Base-by-base conservation (phyloP, 2,329 filamentous ascomycete species). In the Pseudofabraea citricarpa region DNA sequence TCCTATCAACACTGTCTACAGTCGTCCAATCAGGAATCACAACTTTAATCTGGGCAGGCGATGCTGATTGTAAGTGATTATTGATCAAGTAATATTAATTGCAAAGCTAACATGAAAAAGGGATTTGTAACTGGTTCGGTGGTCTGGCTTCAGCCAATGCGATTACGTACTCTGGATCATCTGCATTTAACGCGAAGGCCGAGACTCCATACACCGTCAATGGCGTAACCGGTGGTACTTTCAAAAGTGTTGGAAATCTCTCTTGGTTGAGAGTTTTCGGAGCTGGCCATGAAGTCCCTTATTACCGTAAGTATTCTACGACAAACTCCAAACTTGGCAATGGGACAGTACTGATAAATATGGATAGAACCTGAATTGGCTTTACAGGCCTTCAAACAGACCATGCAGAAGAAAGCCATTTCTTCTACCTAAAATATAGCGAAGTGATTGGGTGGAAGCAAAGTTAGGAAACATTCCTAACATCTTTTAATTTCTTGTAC, bases 111-210 rank as follows among this genome's bases (percentile, higher is more conserved):
- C n/a, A n/a, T n/a, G n/a, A n/a, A n/a, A n/a, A n/a, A n/a, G n/a
- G 68, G 61, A 75, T 78, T 41, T 79, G 74, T 53, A 80, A 79
- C 58, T 79, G 74, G 71, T 61, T 72, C 22, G 76, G 76, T n/a
- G 69, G 65, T 23, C 63, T 72, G 5, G 64, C 59, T 9, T 69
- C 68, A 2, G 69, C 72, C 2, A 64, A 78, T 24, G 63, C 64
- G 0, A 61, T 79, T 19, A 59, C 64, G 10, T 78, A 68, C 54
- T 46, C 59, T 1, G 65, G 62, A 2, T 57, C 64, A 6, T 46
- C 61, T 0, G 57, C 64, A 3, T 79, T 79, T 51, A 55, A 56
- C 4, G 52, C 55, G 18, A 61, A 60, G 15, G 46, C 56, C 18
- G 51, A 71, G 10, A 45, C 56, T 47, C 52, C 63, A 1, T 80